A percentile compares a stretch with the other conserved stretches of the same genome.
phyloP scores from a whole-genome alignment of 176 grass and related monocot species.

The Bromus sterilis region DNA sequence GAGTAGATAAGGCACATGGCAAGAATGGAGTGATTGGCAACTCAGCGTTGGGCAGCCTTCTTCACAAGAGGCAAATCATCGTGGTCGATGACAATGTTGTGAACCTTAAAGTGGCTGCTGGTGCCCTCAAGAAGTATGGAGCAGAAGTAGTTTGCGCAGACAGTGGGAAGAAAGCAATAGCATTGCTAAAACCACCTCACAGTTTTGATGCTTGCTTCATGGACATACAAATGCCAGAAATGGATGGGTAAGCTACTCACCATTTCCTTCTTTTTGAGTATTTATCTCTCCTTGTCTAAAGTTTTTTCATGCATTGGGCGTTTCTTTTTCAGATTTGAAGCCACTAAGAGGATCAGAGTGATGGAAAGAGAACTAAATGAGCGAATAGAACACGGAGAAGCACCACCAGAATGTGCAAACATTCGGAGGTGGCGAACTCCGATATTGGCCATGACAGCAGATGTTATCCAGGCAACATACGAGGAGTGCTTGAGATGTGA shows the following conservation, averaged over 20 bases:
- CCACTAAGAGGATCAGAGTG: slow-evolving; percentile 69
- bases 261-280: slow-evolving; percentile 12
- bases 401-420: slow-evolving; percentile 31
- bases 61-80: slow-evolving; percentile 77
- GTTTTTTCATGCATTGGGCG: not conserved
- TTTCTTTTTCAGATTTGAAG: slow-evolving; percentile 72
- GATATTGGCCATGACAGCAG: slow-evolving; percentile 97
- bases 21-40: slow-evolving; percentile 61
- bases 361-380: slow-evolving; percentile 86
- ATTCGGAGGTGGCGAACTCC: slow-evolving; percentile 67
- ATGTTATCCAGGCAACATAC: slow-evolving; percentile 96
- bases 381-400: slow-evolving; percentile 49
- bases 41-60: slow-evolving; percentile 58
- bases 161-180: slow-evolving; percentile 68
- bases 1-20: slow-evolving; percentile 37
- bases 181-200: slow-evolving; percentile 74
- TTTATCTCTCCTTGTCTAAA: not conserved
- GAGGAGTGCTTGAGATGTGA: slow-evolving; percentile 76
- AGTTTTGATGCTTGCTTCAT: slow-evolving; percentile 98
- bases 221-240: slow-evolving; percentile 99
- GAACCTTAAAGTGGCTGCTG: slow-evolving; percentile 92
- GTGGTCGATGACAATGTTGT: slow-evolving; percentile 92
- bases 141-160: slow-evolving; percentile 72
- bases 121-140: slow-evolving; percentile 93
- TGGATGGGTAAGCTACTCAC: slow-evolving; percentile 69